Evolutionary conservation across 208 protist species (phyloP).

Genomic region (Acanthamoeba triangularis): DNA sequence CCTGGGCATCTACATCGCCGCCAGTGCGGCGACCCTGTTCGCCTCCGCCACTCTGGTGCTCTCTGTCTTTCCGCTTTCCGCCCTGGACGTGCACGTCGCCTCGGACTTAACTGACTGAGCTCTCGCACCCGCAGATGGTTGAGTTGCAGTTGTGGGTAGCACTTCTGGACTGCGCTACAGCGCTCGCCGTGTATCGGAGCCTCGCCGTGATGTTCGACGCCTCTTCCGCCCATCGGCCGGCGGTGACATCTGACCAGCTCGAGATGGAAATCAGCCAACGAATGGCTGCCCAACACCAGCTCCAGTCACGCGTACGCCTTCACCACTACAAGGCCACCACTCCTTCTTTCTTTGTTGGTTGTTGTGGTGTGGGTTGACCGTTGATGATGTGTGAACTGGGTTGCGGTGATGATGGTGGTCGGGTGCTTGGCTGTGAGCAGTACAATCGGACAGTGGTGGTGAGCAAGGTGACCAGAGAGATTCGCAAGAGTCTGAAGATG

Average conservation of each 20-base stretch:
- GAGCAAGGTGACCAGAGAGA: background rate
- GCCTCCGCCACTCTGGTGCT: background rate
- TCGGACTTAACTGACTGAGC: too few species aligned
- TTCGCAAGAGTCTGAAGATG: background rate
- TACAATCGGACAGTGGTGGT: background rate
- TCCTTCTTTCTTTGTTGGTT: too few species aligned
- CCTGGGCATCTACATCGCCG: too few species aligned
- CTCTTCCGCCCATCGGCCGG: background rate
- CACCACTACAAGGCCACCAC: too few species aligned
- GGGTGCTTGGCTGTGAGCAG: background rate
- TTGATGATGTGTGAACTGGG: too few species aligned
- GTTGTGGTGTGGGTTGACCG: too few species aligned
- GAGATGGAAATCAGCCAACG: background rate
- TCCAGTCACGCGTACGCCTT: too few species aligned
- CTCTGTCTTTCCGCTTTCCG: background rate
- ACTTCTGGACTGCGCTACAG: background rate
- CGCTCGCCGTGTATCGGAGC: background rate
- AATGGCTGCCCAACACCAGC: too few species aligned
- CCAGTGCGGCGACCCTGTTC: too few species aligned
- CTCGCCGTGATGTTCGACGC: background rate
- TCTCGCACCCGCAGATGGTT: background rate
- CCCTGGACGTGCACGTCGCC: background rate
- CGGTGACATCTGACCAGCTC: background rate
- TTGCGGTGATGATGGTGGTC: too few species aligned
- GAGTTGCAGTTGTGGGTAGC: background rate